A percentile compares a stretch with the other conserved stretches of the same genome.
These are phyloP conservation scores for Pythium phragmiticola DNA, from an alignment of 352 stramenopile species.

Conservation along the genomic window DNA sequence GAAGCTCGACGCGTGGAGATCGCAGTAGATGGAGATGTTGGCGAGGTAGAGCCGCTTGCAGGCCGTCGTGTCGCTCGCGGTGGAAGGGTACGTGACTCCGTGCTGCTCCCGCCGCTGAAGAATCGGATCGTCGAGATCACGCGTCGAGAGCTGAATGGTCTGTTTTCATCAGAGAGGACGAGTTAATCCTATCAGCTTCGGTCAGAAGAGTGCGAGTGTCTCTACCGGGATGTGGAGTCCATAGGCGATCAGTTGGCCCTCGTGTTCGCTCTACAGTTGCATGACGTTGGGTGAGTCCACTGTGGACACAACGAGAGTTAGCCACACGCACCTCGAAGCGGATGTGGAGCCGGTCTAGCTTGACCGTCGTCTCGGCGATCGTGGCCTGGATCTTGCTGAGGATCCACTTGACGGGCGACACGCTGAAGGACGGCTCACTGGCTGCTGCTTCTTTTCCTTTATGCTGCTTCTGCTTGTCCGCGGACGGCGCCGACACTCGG, in stretches of 20 bases:
- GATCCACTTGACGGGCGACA: constrained; percentile 65
- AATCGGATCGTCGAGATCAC: constrained; percentile 58
- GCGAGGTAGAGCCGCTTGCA: constrained; percentile 66
- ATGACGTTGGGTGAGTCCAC: neutral
- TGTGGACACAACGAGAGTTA: neutral
- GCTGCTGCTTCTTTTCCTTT: constrained; percentile 15
- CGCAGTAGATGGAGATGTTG: constrained; percentile 61
- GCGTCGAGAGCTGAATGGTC: constrained; percentile 53
- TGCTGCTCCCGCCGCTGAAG: constrained; percentile 52
- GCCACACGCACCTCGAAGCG: constrained; percentile 52
- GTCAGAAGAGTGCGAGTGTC: too few species aligned
- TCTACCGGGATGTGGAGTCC: constrained; percentile 54
- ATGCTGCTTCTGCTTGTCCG: neutral
- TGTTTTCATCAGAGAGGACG: constrained; percentile 17
- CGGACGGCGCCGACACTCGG: neutral
- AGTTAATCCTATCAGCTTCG: too few species aligned
- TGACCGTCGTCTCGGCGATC: constrained; percentile 53
- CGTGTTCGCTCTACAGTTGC: constrained; percentile 37
- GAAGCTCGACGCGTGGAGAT: constrained; percentile 41
- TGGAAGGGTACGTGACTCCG: constrained; percentile 44
- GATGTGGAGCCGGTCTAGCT: constrained; percentile 63
- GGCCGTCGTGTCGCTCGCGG: constrained; percentile 24
- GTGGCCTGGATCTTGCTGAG: constrained; percentile 45
- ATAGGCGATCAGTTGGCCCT: constrained; percentile 46
- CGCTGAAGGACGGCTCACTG: constrained; percentile 18